These are phyloP conservation scores for Wickerhamomyces silvicola DNA, from an alignment of 805 yeast species.

Conservation along the genomic window DNA sequence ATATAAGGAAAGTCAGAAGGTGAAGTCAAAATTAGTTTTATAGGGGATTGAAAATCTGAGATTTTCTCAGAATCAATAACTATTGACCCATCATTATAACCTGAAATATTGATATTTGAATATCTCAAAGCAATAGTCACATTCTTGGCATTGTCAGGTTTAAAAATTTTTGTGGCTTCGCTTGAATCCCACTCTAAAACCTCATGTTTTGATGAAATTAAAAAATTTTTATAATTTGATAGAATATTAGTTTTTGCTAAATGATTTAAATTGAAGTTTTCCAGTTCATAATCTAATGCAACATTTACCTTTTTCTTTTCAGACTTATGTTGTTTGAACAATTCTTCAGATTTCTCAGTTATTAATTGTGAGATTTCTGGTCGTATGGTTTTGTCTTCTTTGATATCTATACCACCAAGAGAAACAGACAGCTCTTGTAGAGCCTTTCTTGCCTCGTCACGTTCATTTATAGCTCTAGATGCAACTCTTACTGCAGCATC, in stretches of 20 bases:
- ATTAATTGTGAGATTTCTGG: constrained; percentile 5
- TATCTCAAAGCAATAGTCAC: not conserved
- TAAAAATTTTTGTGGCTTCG: no score
- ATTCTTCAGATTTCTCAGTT: constrained; percentile 10
- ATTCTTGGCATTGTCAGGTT: no score
- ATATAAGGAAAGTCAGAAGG: not conserved
- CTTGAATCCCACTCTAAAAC: no score
- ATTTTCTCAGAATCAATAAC: constrained; percentile 7
- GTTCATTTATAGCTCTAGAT: constrained; percentile 62
- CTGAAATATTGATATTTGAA: not conserved
- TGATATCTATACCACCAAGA: constrained; percentile 23
- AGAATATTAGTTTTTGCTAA: constrained; percentile 6
- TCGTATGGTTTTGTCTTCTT: constrained; percentile 4
- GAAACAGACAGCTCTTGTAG: constrained; percentile 47
- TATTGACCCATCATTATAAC: not conserved
- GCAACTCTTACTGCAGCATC: constrained; percentile 92
- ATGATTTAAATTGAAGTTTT: constrained; percentile 10
- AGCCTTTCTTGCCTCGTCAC: constrained; percentile 68
- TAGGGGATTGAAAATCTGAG: constrained; percentile 29
- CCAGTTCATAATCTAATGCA: constrained; percentile 6
- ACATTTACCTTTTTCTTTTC: constrained; percentile 18
- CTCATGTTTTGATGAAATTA: no score
- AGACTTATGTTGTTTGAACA: constrained; percentile 17
- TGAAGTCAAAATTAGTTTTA: constrained; percentile 20
- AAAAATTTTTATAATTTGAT: constrained; percentile 5